Evolutionary conservation across 2,329 filamentous ascomycete genomes (phyloP).

Genomic region (Scedosporium apiospermum): DNA sequence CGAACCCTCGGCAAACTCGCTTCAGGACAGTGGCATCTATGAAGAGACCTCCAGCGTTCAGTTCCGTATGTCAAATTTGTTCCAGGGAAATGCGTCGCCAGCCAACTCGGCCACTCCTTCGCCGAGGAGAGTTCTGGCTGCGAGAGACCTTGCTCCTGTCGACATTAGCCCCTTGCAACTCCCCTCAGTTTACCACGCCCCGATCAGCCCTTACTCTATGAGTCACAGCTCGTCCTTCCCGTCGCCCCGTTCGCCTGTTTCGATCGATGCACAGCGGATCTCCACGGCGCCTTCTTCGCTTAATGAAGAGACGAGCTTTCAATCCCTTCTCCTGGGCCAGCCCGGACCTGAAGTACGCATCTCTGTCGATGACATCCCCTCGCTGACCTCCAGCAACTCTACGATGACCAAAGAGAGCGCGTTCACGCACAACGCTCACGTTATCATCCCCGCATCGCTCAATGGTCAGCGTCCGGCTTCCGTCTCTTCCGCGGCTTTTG

Average conservation of each 20-base stretch:
- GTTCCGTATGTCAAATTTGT: constrained; percentile 26
- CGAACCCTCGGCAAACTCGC: constrained; percentile 37
- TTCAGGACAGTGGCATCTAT: constrained; percentile 41
- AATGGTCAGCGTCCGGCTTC: constrained; percentile 52
- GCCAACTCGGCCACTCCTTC: constrained; percentile 35
- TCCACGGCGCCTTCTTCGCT: constrained; percentile 69
- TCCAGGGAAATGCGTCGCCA: constrained; percentile 19
- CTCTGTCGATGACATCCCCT: constrained; percentile 66
- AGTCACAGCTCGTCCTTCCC: constrained; percentile 57
- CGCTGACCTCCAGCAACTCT: constrained; percentile 64
- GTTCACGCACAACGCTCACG: constrained; percentile 33
- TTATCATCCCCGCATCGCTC: constrained; percentile 33
- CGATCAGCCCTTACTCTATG: constrained; percentile 57
- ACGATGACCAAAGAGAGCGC: constrained; percentile 64
- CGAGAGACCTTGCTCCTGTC: constrained; percentile 38
- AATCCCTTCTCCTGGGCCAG: constrained; percentile 63
- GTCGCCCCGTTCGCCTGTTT: constrained; percentile 60
- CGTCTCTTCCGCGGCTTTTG: constrained; percentile 52
- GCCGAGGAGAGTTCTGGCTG: constrained; percentile 28
- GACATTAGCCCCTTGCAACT: constrained; percentile 38
- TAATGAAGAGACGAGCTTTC: constrained; percentile 60
- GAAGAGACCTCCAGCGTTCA: constrained; percentile 35
- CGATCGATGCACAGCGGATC: constrained; percentile 61
- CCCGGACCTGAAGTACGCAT: constrained; percentile 63
- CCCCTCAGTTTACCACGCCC: constrained; percentile 32